Percentiles rank a stretch among this genome's conserved stretches.
Conservation (phyloP, 2,329 filamentous ascomycete genomes). For the Mariannaea sp. region DNA sequence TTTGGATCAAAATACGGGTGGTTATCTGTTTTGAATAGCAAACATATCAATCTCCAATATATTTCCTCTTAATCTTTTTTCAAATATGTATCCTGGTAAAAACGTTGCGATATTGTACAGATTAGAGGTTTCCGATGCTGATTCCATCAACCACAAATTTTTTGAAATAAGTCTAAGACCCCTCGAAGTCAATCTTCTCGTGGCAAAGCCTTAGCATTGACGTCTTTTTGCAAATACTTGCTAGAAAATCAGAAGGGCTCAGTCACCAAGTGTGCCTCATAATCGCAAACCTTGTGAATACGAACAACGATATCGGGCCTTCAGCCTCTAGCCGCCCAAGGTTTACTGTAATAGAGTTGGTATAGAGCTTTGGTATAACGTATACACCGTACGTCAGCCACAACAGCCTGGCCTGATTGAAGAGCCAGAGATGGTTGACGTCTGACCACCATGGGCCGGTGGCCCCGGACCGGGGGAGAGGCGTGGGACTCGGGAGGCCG, state of each 20-base stretch:
- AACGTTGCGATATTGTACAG: too few species aligned
- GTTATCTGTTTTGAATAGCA: slow-evolving; percentile 25
- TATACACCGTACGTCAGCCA: slow-evolving; percentile 24
- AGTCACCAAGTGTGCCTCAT: too few species aligned
- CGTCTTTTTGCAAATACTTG: too few species aligned
- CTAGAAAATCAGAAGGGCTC: too few species aligned
- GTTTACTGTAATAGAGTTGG: neutral
- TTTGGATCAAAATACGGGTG: slow-evolving; percentile 25
- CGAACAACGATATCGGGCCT: neutral
- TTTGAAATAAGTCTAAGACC: too few species aligned
- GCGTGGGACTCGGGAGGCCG: slow-evolving; percentile 7
- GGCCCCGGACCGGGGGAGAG: slow-evolving; percentile 6
- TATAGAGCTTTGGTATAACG: neutral
- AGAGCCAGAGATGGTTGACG: slow-evolving; percentile 11
- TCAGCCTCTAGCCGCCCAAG: neutral
- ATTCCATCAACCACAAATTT: too few species aligned
- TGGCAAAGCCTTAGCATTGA: too few species aligned
- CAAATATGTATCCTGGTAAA: too few species aligned
- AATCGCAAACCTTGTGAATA: too few species aligned
- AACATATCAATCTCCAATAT: slow-evolving; percentile 35
- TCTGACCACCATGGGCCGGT: slow-evolving; percentile 36
- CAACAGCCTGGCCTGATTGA: slow-evolving; percentile 28
- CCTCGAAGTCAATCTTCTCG: too few species aligned
- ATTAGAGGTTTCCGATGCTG: too few species aligned
- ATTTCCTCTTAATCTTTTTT: slow-evolving; percentile 28